phyloP scores from a whole-genome alignment of 345 rosid species.

The Microthlaspi erraticum region DNA sequence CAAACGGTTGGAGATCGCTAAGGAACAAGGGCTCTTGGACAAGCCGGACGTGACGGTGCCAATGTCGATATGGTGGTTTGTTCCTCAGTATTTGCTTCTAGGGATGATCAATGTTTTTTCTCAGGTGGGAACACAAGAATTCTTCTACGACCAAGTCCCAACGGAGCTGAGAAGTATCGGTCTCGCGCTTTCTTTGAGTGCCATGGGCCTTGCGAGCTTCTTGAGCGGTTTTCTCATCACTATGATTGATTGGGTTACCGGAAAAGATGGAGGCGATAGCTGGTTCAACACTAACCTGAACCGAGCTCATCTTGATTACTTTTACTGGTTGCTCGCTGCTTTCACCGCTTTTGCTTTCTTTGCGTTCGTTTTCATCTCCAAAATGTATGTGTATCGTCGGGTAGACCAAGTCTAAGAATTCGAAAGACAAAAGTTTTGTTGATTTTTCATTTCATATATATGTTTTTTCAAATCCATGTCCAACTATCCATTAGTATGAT shows the following conservation, averaged over 20 bases:
- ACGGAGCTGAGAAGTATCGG: slow-evolving; percentile 78
- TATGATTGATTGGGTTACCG: slow-evolving; percentile 53
- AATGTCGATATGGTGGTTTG: slow-evolving; percentile 79
- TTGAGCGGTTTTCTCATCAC: slow-evolving; percentile 65
- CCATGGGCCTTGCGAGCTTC: slow-evolving; percentile 79
- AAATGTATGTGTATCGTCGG: slow-evolving; percentile 50
- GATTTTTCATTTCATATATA: neutral
- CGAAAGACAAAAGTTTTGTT: neutral
- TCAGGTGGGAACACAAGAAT: slow-evolving; percentile 78
- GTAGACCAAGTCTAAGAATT: slow-evolving; percentile 29
- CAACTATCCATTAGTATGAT: too few relatives aligned
- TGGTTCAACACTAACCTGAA: slow-evolving; percentile 84
- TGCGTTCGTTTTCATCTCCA: slow-evolving; percentile 50
- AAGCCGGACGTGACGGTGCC: slow-evolving; percentile 61
- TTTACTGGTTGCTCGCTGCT: slow-evolving; percentile 74
- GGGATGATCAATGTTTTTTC: slow-evolving; percentile 70
- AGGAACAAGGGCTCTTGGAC: slow-evolving; percentile 55
- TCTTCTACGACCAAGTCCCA: slow-evolving; percentile 93
- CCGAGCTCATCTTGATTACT: slow-evolving; percentile 62
- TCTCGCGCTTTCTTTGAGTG: slow-evolving; percentile 68
- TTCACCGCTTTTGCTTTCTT: slow-evolving; percentile 46
- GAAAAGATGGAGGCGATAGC: slow-evolving; percentile 41
- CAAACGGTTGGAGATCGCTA: slow-evolving; percentile 56
- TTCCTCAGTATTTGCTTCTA: slow-evolving; percentile 70
- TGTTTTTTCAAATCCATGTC: too few relatives aligned